Evolutionary conservation across 2,329 filamentous ascomycete species (phyloP), one percentile per base, ranked within the genome.

Genomic region (Setomelanomma holmii): DNA sequence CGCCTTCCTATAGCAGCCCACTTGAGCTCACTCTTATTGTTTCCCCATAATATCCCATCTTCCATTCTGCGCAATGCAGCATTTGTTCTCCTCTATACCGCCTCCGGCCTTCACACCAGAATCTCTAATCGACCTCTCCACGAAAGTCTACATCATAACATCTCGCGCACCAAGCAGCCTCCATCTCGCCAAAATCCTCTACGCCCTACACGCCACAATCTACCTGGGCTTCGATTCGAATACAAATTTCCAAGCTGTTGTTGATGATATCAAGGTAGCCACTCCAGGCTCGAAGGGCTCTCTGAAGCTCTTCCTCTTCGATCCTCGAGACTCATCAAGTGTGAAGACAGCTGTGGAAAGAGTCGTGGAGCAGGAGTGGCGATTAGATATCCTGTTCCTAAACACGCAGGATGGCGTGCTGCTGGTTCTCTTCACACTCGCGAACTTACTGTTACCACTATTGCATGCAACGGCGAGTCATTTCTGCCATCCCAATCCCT

Each of bases 121-220:
- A 39, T 71, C 77, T 39, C 68, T 81, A n/a, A 68, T 74, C 5
- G 73, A 79, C 53, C 76, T 80, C 49, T 61, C 68, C 14, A 75
- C 70, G 17, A 56, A 74, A 73, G 78, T 82, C 30, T 78, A 77
- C 68, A 74, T 86, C 56, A 76, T 86, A 21, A 85, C 72, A 3
- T 78, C 78, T 17, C 77, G 75, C 30, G 72, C 76, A 35, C 63
- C 76, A 1, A 76, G 76, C 40, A 82, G 82, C 16, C 76, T 78
- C 39, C 78, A 82, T 53, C 74, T 85, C 17, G 74, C 74, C 38
- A 77, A 76, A 40, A 78, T 85, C 11, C 75, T 86, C 24, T 86
- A 85, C 68, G 64, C 67, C 30, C 77, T 77, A 23, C 80, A 83
- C 48, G 83, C 78, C 22, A 82, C 74, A 1, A 78, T 86, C 19